A percentile compares a stretch with the other conserved stretches of the same genome.
Evolutionary conservation across 108 stramenopile genomes (phyloP).

Genomic region (Fragilaria radians): DNA sequence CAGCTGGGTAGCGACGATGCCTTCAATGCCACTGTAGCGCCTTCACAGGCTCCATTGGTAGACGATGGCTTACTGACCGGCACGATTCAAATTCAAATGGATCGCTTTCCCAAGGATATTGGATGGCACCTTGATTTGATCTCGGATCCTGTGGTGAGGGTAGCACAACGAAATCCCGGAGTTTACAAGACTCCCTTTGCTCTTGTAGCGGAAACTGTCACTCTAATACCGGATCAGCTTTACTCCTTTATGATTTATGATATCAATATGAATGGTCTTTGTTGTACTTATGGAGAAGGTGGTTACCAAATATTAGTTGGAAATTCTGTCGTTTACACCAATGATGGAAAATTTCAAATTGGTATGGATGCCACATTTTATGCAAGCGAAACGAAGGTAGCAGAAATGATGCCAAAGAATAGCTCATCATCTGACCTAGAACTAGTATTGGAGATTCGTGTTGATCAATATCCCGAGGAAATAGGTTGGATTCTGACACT

Average conservation of each 20-base stretch:
- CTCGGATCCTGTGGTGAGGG: not conserved
- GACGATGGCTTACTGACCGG: not conserved
- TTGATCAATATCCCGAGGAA: constrained; percentile 7
- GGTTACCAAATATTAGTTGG: not conserved
- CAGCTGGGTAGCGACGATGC: too few species aligned
- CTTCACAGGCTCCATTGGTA: not conserved
- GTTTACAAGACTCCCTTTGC: not conserved
- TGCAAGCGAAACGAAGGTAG: not conserved
- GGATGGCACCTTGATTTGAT: not conserved
- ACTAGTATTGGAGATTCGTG: not conserved
- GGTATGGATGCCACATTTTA: not conserved
- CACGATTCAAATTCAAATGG: not conserved
- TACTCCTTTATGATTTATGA: not conserved
- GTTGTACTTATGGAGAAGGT: not conserved
- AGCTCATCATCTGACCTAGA: not conserved
- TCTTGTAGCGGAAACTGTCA: not conserved
- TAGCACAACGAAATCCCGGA: not conserved
- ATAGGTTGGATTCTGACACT: not conserved
- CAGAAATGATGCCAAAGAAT: not conserved
- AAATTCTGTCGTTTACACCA: not conserved
- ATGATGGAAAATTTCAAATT: not conserved
- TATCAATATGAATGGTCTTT: not conserved
- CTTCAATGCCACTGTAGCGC: not conserved
- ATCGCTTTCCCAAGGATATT: not conserved
- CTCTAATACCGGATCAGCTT: not conserved